A percentile compares a stretch with the other conserved stretches of the same genome.
phyloP scores from a whole-genome alignment of 495 filamentous ascomycete genomes.

The Aspergillus steynii region DNA sequence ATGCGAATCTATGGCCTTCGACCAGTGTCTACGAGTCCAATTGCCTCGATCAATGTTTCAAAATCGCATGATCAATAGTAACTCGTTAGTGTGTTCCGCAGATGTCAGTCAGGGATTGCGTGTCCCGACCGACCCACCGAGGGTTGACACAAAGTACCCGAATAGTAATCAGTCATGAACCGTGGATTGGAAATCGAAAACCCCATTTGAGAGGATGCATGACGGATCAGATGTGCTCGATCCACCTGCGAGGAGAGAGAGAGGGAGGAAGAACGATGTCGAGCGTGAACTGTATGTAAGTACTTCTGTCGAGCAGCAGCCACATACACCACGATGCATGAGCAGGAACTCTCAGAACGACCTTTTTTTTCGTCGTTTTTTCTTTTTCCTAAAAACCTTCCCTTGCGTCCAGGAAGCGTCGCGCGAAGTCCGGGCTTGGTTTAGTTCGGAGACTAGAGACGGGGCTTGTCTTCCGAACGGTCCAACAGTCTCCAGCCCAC shows the following conservation, averaged over 20 bases:
- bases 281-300: not conserved
- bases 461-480: not conserved
- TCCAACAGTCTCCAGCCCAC: not conserved
- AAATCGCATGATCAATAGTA: not conserved
- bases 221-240: not conserved
- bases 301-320: not conserved
- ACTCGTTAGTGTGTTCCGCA: not conserved
- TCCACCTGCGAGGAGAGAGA: not conserved
- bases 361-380: too few relatives aligned
- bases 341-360: not conserved
- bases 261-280: not conserved
- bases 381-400: not conserved
- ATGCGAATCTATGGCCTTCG: not conserved
- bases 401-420: not conserved
- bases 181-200: not conserved
- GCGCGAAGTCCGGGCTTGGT: not conserved
- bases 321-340: not conserved
- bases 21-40: not conserved
- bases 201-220: not conserved
- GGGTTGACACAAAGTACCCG: not conserved
- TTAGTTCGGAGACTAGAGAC: not conserved
- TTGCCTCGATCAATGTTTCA: not conserved
- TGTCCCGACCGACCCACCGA: not conserved
- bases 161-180: not conserved
- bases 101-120: not conserved